Conservation (phyloP, 805 yeast species). For the Metschnikowia lochheadii region DNA sequence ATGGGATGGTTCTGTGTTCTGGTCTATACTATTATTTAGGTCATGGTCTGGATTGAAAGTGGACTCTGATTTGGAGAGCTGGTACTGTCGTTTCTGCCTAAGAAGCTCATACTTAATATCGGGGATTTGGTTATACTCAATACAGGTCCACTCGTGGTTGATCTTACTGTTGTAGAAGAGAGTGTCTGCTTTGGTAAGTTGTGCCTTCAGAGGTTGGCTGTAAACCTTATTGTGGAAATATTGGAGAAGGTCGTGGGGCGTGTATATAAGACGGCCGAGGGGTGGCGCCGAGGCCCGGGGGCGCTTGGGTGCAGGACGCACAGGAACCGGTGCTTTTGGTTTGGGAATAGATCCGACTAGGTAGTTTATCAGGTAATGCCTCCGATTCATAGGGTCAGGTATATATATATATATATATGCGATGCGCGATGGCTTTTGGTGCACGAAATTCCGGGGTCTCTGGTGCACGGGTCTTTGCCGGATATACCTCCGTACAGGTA, state of each 20-base stretch:
- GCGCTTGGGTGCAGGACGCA: neutral
- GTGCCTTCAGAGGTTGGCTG: conserved; percentile 10
- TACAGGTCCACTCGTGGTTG: conserved; percentile 58
- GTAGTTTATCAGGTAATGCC: neutral
- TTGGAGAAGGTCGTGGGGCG: conserved; percentile 12
- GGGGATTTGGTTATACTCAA: conserved; percentile 51
- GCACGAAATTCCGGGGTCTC: neutral
- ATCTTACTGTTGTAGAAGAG: conserved; percentile 45
- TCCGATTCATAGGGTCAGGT: neutral
- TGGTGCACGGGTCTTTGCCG: neutral
- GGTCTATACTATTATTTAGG: too few relatives aligned
- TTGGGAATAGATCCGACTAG: neutral
- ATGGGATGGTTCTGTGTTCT: too few relatives aligned
- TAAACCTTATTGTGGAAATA: conserved; percentile 10
- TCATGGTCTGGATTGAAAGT: neutral
- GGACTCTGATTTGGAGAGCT: conserved; percentile 21
- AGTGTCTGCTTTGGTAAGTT: conserved; percentile 21
- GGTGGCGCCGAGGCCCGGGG: neutral
- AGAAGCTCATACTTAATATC: conserved; percentile 40
- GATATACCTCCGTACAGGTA: too few relatives aligned
- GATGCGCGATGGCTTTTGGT: neutral
- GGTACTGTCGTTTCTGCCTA: conserved; percentile 12
- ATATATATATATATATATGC: conserved; percentile 1
- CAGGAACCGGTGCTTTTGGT: neutral
- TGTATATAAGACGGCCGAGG: conserved; percentile 5